Evolutionary conservation across 129 eudicot species (phyloP), one percentile per base, ranked within the genome.

Genomic region (Rutidosis leptorrhynchoides): DNA sequence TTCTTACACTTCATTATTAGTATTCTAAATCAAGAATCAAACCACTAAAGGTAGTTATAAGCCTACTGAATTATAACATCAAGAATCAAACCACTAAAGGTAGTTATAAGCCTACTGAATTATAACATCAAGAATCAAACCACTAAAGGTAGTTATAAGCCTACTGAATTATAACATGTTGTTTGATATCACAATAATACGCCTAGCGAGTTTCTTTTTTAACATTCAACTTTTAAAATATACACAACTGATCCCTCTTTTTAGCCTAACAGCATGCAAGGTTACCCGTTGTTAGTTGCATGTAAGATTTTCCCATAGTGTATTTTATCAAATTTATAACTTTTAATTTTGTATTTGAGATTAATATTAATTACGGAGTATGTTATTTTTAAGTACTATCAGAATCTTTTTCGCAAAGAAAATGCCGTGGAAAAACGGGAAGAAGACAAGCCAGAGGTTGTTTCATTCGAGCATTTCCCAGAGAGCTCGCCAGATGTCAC

Each of bases 401-500:
- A 77, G 73, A 66, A 49, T 69, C 49, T 10, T 61, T 62, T 80
- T 62, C 77, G 84, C 87, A 88, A 86, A 77, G 96, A 93, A 49
- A 84, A 55, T 68, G 73, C 24, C 9, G 72, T 22, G 15, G 88
- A 85, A 10, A 85, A 76, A 69, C 76, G 86, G 73, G 90, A 84
- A 52, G 75, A 78, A 40, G 96, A 93, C 58, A 89, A 76, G 4
- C 87, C 95, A 0, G 99, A 93, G 64, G 99, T 93, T 22, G 89
- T 89, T 52, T 82, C 95, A 3, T 81, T 93, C 8, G 99, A 93
- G 70, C 99, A 89, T 82, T 93, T 88, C 69, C 96, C 96, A 12
- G 95, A 75, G 58, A 93, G 87, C 64, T 93, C 96, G 10, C 83
- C 93, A 0, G 96, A 89, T 33, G 45, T 58, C 4, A 88, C 95